phyloP scores from a whole-genome alignment of 176 grass and related monocot genomes.

The Rhynchospora tenuis region DNA sequence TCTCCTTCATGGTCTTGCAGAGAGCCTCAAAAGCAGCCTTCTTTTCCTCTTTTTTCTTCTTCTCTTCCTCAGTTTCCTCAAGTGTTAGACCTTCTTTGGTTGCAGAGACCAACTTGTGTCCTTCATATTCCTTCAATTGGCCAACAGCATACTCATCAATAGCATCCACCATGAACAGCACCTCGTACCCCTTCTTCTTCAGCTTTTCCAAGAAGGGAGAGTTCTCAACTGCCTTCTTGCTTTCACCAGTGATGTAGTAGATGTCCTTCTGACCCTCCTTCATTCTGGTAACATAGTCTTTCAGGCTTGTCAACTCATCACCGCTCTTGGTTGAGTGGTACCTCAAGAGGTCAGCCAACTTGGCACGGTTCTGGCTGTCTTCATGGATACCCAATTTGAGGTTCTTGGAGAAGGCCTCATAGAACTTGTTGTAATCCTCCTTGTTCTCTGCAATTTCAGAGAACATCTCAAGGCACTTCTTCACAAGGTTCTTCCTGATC shows the following conservation, averaged over 20 bases:
- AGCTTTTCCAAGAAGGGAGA: slow-evolving; percentile 50
- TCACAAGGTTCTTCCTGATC: slow-evolving; percentile 44
- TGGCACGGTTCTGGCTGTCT: slow-evolving; percentile 31
- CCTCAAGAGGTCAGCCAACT: slow-evolving; percentile 32
- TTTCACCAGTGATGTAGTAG: slow-evolving; percentile 51
- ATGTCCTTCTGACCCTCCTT: slow-evolving; percentile 48
- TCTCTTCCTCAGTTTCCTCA: slow-evolving; percentile 35
- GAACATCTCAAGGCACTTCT: slow-evolving; percentile 43
- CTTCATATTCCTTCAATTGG: slow-evolving; percentile 45
- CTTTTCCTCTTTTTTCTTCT: slow-evolving; percentile 35
- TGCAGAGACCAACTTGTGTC: slow-evolving; percentile 34
- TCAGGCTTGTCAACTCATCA: slow-evolving; percentile 44
- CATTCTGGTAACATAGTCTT: slow-evolving; percentile 51
- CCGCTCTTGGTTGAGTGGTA: slow-evolving; percentile 38
- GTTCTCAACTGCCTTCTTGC: slow-evolving; percentile 50
- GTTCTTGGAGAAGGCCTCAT: slow-evolving; percentile 43
- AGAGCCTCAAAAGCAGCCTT: slow-evolving; percentile 35
- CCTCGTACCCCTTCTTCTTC: slow-evolving; percentile 42
- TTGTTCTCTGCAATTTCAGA: slow-evolving; percentile 42
- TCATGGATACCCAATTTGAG: slow-evolving; percentile 36
- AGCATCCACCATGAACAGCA: slow-evolving; percentile 47
- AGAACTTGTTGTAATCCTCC: slow-evolving; percentile 43
- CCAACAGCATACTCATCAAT: slow-evolving; percentile 43
- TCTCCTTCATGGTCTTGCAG: slow-evolving; percentile 49
- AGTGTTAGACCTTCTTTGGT: slow-evolving; percentile 41